phyloP scores from a whole-genome alignment of 768 basidiomycete species.

The Lanmaoa rubissima region DNA sequence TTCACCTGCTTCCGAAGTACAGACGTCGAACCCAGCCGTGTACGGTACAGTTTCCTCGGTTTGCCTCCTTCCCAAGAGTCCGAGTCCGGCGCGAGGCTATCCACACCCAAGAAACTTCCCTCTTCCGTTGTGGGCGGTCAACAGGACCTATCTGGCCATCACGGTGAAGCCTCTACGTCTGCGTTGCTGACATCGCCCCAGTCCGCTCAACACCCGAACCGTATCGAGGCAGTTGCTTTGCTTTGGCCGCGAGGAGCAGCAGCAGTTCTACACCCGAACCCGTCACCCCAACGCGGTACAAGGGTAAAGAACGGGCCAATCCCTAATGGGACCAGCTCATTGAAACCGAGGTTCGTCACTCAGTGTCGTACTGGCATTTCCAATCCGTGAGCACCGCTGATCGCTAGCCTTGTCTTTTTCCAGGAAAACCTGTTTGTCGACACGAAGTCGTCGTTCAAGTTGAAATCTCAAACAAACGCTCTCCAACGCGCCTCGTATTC shows the following conservation, averaged over 20 bases:
- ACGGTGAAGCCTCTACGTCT: not conserved
- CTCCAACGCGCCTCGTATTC: not conserved
- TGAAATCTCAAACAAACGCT: not conserved
- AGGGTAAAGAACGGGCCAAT: constrained; percentile 24
- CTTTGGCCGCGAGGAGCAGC: not conserved
- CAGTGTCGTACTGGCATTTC: not conserved
- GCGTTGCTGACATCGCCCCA: constrained; percentile 21
- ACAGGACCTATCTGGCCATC: not conserved
- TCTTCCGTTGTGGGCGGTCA: not conserved
- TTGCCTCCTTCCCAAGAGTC: constrained; percentile 17
- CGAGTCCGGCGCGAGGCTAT: too few species aligned
- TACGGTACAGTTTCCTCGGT: constrained; percentile 8
- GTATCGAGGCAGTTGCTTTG: not conserved
- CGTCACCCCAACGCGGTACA: constrained; percentile 22
- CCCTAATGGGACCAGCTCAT: too few species aligned
- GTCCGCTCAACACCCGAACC: too few species aligned
- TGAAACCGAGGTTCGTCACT: not conserved
- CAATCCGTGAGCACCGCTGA: not conserved
- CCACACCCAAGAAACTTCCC: too few species aligned
- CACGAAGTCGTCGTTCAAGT: not conserved
- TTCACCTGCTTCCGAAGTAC: not conserved
- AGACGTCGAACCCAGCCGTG: not conserved
- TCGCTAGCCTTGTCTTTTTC: not conserved
- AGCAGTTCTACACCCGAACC: constrained; percentile 4
- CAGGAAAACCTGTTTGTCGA: constrained; percentile 21